Percentiles rank a stretch among this genome's conserved stretches.
Evolutionary conservation across 352 stramenopile genomes (phyloP).

Genomic region (Pythium grandisporangium): DNA sequence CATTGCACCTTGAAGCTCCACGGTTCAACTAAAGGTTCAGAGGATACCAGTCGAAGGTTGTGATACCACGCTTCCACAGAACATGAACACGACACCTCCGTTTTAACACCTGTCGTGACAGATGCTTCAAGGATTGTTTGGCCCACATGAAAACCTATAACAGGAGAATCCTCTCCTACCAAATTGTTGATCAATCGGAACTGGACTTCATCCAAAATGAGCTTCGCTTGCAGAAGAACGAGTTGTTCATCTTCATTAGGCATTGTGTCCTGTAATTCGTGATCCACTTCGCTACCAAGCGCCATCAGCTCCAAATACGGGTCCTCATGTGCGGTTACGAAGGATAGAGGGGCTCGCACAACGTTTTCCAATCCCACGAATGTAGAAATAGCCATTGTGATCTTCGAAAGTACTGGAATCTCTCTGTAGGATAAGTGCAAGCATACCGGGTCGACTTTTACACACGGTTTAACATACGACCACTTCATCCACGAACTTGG

Average conservation of each 20-base stretch:
- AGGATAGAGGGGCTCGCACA: slow-evolving; percentile 7
- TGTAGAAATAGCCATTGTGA: slow-evolving; percentile 10
- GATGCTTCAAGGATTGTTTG: slow-evolving; percentile 22
- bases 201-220: slow-evolving; percentile 31
- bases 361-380: slow-evolving; percentile 2
- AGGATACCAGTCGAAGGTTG: slow-evolving; percentile 71
- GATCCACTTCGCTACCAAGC: slow-evolving; percentile 4
- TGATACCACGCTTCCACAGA: slow-evolving; percentile 74
- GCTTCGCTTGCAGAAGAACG: no score
- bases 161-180: slow-evolving; percentile 66
- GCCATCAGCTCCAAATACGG: slow-evolving; percentile 11
- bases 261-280: neutral
- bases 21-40: slow-evolving; percentile 77
- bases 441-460: slow-evolving; percentile 40
- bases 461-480: slow-evolving; percentile 24
- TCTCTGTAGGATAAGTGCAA: slow-evolving; percentile 64
- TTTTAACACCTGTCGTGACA: slow-evolving; percentile 12
- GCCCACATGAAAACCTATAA: slow-evolving; percentile 53
- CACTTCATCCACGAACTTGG: slow-evolving; percentile 38
- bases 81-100: slow-evolving; percentile 29
- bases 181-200: slow-evolving; percentile 82
- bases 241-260: neutral
- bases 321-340: slow-evolving; percentile 7
- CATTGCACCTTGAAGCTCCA: slow-evolving; percentile 46
- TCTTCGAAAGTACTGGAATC: slow-evolving; percentile 54